Percentiles rank a stretch among this genome's conserved stretches.
Conservation (phyloP, 2,329 filamentous ascomycete species). For the Colletotrichum phormii region DNA sequence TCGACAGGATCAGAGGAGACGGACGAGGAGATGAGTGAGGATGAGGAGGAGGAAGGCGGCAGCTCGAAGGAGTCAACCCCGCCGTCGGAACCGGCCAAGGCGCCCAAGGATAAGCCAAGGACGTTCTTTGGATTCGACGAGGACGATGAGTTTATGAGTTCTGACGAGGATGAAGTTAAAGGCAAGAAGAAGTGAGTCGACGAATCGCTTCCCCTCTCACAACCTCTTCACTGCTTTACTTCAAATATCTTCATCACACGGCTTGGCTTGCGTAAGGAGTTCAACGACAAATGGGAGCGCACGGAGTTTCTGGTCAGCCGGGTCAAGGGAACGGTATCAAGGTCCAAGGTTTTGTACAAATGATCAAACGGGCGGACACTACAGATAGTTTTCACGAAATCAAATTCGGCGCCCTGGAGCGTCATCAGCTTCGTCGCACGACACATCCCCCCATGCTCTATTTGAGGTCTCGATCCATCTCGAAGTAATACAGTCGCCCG, state of each 20-base stretch:
- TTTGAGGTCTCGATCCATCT: slow-evolving; percentile 41
- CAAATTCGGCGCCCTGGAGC: slow-evolving; percentile 25
- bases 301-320: slow-evolving; percentile 28
- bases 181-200: slow-evolving; percentile 21
- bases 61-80: slow-evolving; percentile 63
- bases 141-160: slow-evolving; percentile 80
- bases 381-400: slow-evolving; percentile 28
- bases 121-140: slow-evolving; percentile 84
- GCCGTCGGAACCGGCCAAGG: slow-evolving; percentile 53
- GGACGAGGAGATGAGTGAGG: slow-evolving; percentile 47
- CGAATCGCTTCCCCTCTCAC: neutral
- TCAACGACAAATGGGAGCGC: neutral
- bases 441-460: slow-evolving; percentile 37
- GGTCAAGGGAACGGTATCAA: slow-evolving; percentile 1
- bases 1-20: slow-evolving; percentile 54
- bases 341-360: slow-evolving; percentile 14
- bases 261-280: slow-evolving; percentile 6
- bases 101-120: slow-evolving; percentile 52
- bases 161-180: slow-evolving; percentile 68
- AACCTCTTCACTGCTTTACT: neutral
- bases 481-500: slow-evolving; percentile 51
- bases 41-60: slow-evolving; percentile 52
- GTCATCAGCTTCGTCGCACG: slow-evolving; percentile 28
- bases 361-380: slow-evolving; percentile 14
- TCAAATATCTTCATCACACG: neutral